Conservation (phyloP, 495 filamentous ascomycete species). For the Penicillium odoratum region DNA sequence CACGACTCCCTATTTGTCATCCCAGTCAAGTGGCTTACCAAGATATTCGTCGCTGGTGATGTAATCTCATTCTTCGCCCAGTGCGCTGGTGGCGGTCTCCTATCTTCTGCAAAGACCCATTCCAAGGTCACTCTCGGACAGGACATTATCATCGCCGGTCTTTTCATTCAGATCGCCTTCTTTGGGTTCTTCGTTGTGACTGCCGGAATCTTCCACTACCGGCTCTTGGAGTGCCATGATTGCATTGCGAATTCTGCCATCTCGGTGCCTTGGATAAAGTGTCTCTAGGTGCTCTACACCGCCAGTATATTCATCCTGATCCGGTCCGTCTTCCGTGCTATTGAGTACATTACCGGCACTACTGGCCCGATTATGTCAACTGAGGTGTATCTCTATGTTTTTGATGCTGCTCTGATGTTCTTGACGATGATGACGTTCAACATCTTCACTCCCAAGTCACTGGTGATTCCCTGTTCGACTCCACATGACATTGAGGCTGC, state of each 20-base stretch:
- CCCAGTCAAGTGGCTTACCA: conserved; percentile 18
- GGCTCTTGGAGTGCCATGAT: conserved; percentile 16
- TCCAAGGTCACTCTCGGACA: conserved; percentile 27
- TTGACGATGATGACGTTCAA: conserved; percentile 51
- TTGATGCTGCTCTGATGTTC: conserved; percentile 61
- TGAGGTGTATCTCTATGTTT: conserved; percentile 62
- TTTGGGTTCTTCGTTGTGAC: conserved; percentile 45
- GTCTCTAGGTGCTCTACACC: conserved; percentile 48
- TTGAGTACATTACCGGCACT: conserved; percentile 61
- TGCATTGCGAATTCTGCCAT: too few species aligned
- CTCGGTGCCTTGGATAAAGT: neutral
- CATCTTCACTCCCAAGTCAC: conserved; percentile 21
- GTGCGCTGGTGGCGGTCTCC: neutral
- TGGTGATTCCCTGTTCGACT: too few species aligned
- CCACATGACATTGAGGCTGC: too few species aligned
- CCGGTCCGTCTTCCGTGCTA: conserved; percentile 58
- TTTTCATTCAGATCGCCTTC: conserved; percentile 40
- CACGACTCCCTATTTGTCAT: conserved; percentile 34
- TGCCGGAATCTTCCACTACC: conserved; percentile 34
- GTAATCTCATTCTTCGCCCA: conserved; percentile 14
- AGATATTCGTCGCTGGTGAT: conserved; percentile 34
- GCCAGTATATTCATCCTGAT: conserved; percentile 57
- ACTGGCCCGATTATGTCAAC: conserved; percentile 50
- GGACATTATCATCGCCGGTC: conserved; percentile 41
- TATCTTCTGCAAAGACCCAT: conserved; percentile 1